A percentile compares a stretch with the other conserved stretches of the same genome.
phyloP scores from a whole-genome alignment of 306 rosid species.

The Styphnolobium japonicum region DNA sequence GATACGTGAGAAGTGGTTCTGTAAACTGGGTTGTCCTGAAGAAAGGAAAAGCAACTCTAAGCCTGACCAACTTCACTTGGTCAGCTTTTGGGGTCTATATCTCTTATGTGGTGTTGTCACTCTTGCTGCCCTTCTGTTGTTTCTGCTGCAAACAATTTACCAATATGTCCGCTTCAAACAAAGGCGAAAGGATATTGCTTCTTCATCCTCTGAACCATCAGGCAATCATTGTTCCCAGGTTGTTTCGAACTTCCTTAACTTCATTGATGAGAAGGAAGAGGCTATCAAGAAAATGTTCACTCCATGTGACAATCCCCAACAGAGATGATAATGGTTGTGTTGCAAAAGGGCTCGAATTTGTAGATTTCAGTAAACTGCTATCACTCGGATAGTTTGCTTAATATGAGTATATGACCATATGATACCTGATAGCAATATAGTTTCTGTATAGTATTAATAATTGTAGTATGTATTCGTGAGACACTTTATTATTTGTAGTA shows the following conservation, averaged over 20 bases:
- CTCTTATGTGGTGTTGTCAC: slow-evolving; percentile 52
- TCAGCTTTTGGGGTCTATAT: slow-evolving; percentile 93
- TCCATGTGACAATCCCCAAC: slow-evolving; percentile 39
- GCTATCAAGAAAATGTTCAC: slow-evolving; percentile 73
- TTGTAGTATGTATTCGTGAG: not conserved
- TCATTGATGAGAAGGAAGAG: slow-evolving; percentile 88
- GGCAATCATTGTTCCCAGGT: slow-evolving; percentile 48
- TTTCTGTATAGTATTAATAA: slow-evolving; percentile 3
- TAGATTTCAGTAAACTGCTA: not conserved
- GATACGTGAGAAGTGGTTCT: slow-evolving; percentile 72
- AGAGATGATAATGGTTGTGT: slow-evolving; percentile 21
- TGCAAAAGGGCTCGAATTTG: not conserved
- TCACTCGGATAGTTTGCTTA: not conserved
- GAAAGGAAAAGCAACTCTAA: slow-evolving; percentile 44
- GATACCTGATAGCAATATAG: not conserved
- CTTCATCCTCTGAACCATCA: slow-evolving; percentile 37
- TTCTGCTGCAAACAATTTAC: slow-evolving; percentile 50
- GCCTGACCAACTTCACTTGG: slow-evolving; percentile 62
- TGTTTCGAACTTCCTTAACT: slow-evolving; percentile 57
- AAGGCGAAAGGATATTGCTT: slow-evolving; percentile 35
- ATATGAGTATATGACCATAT: not conserved
- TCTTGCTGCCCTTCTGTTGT: slow-evolving; percentile 47
- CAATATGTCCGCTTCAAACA: slow-evolving; percentile 60
- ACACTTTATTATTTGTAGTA: not conserved
- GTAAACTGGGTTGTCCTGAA: slow-evolving; percentile 75